Conservation (phyloP, 1,284 basidiomycete genomes). For the Marasmius oreades region DNA sequence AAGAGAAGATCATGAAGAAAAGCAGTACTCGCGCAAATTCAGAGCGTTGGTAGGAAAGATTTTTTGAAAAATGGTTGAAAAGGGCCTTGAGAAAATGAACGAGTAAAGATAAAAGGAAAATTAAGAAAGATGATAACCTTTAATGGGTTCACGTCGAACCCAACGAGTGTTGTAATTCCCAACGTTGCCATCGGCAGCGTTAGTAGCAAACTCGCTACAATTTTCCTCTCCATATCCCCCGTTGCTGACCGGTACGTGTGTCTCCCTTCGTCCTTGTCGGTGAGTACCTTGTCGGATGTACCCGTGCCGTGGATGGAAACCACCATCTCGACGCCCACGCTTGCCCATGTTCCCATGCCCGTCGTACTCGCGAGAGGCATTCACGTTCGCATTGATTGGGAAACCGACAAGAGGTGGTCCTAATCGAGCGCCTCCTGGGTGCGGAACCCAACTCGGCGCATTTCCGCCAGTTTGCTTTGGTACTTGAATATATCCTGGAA, state of each 20-base stretch:
- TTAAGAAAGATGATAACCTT: constrained; percentile 9
- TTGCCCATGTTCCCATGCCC: constrained; percentile 3
- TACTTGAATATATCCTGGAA: neutral
- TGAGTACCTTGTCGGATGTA: constrained; percentile 3
- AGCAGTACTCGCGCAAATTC: neutral
- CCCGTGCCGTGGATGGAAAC: neutral
- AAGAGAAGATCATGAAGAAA: constrained; percentile 2
- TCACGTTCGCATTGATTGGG: neutral
- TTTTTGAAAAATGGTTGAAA: neutral
- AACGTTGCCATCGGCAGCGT: neutral
- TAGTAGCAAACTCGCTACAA: neutral
- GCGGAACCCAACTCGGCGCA: neutral
- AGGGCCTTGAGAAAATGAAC: neutral
- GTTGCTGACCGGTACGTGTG: too few species aligned
- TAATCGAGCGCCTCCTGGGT: neutral
- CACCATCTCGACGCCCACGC: constrained; percentile 9
- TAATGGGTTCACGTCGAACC: constrained; percentile 16
- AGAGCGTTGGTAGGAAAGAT: neutral
- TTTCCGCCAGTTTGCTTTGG: neutral
- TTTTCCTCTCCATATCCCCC: neutral
- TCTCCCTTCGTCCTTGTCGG: neutral
- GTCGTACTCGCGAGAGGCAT: neutral
- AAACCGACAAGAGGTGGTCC: neutral
- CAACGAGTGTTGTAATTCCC: neutral
- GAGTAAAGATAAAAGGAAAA: constrained; percentile 9